Evolutionary conservation across 495 filamentous ascomycete genomes (phyloP).

Genomic region (Xylaria castorea): DNA sequence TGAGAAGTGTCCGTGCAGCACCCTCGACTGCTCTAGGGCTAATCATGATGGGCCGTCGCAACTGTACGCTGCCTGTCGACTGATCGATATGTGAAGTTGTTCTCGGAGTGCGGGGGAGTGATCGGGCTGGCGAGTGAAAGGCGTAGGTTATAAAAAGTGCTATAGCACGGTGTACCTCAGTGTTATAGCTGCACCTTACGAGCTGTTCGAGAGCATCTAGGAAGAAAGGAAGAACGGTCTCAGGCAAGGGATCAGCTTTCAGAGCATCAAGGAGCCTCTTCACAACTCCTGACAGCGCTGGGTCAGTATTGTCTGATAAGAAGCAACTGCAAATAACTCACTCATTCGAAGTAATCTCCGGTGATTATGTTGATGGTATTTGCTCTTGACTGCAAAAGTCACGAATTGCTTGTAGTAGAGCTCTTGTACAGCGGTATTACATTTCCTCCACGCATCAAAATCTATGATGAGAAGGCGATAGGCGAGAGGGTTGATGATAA

Average conservation of each 20-base stretch:
- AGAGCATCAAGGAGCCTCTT: constrained; percentile 88
- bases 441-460: constrained; percentile 87
- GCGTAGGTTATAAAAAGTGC: constrained; percentile 93
- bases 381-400: constrained; percentile 81
- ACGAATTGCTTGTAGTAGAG: constrained; percentile 93
- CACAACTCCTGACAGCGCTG: constrained; percentile 69
- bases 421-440: constrained; percentile 73
- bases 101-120: constrained; percentile 60
- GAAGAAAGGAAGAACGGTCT: constrained; percentile 74
- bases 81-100: constrained; percentile 44
- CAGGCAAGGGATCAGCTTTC: constrained; percentile 79
- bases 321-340: constrained; percentile 57
- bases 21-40: constrained; percentile 29
- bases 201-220: constrained; percentile 77
- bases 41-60: constrained; percentile 45
- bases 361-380: constrained; percentile 89
- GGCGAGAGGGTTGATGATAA: constrained; percentile 94
- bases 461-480: constrained; percentile 92
- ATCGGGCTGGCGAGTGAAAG: constrained; percentile 69
- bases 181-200: constrained; percentile 77
- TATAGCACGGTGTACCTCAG: constrained; percentile 83
- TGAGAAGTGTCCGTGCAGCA: constrained; percentile 45
- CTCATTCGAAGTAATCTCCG: constrained; percentile 87
- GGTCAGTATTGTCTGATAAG: constrained; percentile 26
- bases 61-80: constrained; percentile 33